A percentile compares a stretch with the other conserved stretches of the same genome.
Evolutionary conservation across 306 rosid species (phyloP).

Genomic region (Prunus armeniaca): DNA sequence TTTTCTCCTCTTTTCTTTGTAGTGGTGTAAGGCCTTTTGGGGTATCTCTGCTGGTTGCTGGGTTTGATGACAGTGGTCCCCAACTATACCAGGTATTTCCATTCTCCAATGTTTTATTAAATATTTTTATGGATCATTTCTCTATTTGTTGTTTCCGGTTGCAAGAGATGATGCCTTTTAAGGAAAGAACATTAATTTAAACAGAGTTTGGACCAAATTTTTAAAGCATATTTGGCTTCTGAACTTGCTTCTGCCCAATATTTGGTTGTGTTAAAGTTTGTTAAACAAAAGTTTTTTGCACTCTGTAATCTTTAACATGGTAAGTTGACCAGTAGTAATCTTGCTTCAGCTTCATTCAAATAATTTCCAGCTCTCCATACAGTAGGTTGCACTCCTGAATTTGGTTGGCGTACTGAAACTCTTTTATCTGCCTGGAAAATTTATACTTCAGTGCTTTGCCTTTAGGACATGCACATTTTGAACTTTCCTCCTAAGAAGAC

Average conservation of each 20-base stretch:
- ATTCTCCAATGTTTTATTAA: neutral
- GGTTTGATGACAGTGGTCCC: slow-evolving; percentile 89
- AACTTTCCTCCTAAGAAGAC: neutral
- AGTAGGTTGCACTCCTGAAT: neutral
- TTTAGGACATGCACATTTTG: too few species aligned
- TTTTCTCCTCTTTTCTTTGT: slow-evolving; percentile 14
- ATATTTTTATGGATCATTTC: neutral
- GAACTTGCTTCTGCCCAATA: neutral
- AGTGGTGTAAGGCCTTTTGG: slow-evolving; percentile 99
- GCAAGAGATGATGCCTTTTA: neutral
- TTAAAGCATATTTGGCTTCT: neutral
- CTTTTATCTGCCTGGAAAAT: neutral
- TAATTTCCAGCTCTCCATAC: neutral
- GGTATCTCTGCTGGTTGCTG: slow-evolving; percentile 88
- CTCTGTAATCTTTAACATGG: neutral
- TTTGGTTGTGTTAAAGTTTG: neutral
- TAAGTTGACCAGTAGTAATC: neutral
- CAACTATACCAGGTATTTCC: slow-evolving; percentile 80
- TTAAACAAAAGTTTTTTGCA: neutral
- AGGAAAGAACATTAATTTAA: neutral
- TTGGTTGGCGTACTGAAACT: too few species aligned
- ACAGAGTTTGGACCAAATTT: neutral
- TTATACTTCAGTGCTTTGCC: neutral
- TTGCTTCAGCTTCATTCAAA: neutral
- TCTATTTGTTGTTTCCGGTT: neutral